A percentile compares a stretch with the other conserved stretches of the same genome.
Conservation (phyloP, 2,329 filamentous ascomycete species). For the Trichophaea hybrida region DNA sequence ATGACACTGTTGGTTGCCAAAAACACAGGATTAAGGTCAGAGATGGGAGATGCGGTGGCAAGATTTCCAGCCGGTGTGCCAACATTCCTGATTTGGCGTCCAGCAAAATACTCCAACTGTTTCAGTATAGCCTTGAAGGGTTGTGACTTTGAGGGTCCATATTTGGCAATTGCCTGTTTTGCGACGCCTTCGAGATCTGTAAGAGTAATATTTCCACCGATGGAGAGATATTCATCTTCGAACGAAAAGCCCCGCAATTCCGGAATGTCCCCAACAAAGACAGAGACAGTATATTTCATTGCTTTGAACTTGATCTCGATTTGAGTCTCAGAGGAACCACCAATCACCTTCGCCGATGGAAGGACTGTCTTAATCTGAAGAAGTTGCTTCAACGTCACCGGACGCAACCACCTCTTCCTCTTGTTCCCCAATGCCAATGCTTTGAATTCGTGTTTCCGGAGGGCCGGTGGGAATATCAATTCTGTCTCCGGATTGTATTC, state of each 20-base stretch:
- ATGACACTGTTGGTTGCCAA: constrained; percentile 73
- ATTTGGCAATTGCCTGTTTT: constrained; percentile 61
- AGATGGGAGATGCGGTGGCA: constrained; percentile 88
- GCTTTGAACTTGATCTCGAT: constrained; percentile 98
- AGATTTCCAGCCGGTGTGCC: constrained; percentile 90
- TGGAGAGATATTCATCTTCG: constrained; percentile 66
- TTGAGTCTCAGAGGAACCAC: constrained; percentile 90
- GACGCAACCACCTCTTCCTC: constrained; percentile 83
- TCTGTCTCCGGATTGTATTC: constrained; percentile 88
- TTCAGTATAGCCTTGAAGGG: constrained; percentile 85
- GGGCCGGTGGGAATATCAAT: constrained; percentile 77
- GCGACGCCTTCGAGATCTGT: constrained; percentile 84
- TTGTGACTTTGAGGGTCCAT: constrained; percentile 56
- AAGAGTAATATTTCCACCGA: constrained; percentile 82
- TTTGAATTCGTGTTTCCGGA: constrained; percentile 69
- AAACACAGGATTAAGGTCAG: constrained; percentile 86
- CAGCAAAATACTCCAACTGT: constrained; percentile 87
- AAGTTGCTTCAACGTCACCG: constrained; percentile 71
- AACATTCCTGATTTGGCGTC: constrained; percentile 92
- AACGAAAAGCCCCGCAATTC: constrained; percentile 74
- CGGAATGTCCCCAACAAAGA: constrained; percentile 84
- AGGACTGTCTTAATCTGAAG: constrained; percentile 79
- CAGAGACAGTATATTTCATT: constrained; percentile 73
- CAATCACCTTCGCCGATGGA: constrained; percentile 83
- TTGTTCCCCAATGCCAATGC: constrained; percentile 87